These are phyloP conservation scores for Closterium sp. DNA, from an alignment of 139 green algal species.

Conservation along the genomic window DNA sequence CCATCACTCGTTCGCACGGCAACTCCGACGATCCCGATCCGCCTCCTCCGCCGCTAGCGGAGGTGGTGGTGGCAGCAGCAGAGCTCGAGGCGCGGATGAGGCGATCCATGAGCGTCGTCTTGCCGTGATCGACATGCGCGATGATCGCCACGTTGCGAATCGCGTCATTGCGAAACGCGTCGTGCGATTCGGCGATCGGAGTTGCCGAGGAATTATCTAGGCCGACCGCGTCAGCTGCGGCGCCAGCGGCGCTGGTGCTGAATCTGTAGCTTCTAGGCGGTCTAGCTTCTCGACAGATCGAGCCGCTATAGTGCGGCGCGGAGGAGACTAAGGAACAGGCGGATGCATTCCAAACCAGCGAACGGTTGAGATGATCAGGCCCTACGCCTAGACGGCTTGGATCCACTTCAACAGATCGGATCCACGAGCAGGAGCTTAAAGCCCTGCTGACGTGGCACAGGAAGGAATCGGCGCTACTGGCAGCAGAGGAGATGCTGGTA, in stretches of 20 bases:
- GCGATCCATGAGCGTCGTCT: constrained; percentile 64
- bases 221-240: background rate
- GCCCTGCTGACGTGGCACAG: background rate
- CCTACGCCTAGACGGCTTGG: background rate
- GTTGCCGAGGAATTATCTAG: background rate
- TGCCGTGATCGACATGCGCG: constrained; percentile 91
- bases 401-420: background rate
- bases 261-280: background rate
- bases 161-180: background rate
- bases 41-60: too few species aligned
- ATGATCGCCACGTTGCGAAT: constrained; percentile 73
- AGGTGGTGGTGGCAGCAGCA: background rate
- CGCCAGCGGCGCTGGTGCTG: background rate
- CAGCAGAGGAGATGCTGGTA: background rate
- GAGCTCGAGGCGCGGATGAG: constrained; percentile 3
- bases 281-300: background rate
- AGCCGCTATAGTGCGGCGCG: background rate
- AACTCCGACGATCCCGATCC: background rate
- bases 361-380: background rate
- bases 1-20: constrained; percentile 69
- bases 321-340: background rate
- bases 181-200: background rate
- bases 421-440: background rate
- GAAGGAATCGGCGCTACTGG: background rate
- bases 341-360: background rate